Conservation (phyloP, 1,284 basidiomycete species). For the Pholiota adiposa region DNA sequence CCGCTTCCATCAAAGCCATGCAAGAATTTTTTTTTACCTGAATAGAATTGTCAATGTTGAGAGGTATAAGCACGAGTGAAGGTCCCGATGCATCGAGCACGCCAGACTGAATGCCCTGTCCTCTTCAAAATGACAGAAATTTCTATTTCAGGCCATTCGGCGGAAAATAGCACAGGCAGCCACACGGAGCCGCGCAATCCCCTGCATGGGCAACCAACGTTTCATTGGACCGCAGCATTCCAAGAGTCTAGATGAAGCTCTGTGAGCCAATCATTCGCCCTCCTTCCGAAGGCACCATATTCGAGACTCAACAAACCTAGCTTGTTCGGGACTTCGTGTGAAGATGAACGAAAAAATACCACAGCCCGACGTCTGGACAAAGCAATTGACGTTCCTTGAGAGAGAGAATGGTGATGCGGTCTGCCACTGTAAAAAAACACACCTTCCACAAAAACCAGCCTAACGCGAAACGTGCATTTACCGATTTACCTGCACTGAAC, state of each 20-base stretch:
- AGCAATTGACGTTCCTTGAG: constrained; percentile 3
- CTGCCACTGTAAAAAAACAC: not conserved
- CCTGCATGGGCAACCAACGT: not conserved
- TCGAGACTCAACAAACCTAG: not conserved
- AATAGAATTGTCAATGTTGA: not conserved
- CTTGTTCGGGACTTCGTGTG: not conserved
- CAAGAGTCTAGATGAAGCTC: not conserved
- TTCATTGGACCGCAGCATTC: not conserved
- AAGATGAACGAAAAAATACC: not conserved
- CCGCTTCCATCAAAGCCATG: not conserved
- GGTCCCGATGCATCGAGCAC: not conserved
- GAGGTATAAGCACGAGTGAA: not conserved
- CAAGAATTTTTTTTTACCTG: not conserved
- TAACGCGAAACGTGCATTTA: constrained; percentile 6
- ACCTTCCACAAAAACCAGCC: not conserved
- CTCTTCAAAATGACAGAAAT: not conserved
- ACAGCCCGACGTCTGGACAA: not conserved
- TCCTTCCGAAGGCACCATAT: not conserved
- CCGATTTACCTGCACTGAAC: not conserved
- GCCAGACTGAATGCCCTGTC: not conserved
- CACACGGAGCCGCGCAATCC: not conserved
- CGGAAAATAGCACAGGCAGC: not conserved
- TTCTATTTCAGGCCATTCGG: not conserved
- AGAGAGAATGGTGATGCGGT: not conserved
- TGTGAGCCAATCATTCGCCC: not conserved